Evolutionary conservation across 129 eudicot species (phyloP).

Genomic region (Dittrichia graveolens): DNA sequence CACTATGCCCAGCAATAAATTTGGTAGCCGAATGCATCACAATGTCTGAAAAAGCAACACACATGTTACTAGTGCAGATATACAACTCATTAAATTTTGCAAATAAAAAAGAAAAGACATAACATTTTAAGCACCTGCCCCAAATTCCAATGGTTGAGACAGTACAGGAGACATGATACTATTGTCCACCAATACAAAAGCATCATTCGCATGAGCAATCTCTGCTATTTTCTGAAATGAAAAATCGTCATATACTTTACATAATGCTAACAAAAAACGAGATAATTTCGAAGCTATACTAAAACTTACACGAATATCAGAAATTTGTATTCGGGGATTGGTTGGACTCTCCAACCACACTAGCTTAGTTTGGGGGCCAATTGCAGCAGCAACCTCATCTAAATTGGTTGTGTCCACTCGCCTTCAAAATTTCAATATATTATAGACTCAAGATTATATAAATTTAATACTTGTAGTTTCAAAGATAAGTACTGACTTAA

Average conservation of each 20-base stretch:
- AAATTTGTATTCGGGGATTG: constrained; percentile 86
- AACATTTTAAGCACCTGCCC: constrained; percentile 66
- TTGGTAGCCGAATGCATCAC: constrained; percentile 99
- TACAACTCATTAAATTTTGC: not conserved
- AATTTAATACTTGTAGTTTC: not conserved
- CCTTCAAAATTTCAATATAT: constrained; percentile 42
- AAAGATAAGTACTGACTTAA: constrained; percentile 59
- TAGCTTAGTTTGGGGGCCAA: constrained; percentile 84
- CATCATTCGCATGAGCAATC: constrained; percentile 85
- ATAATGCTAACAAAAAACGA: not conserved
- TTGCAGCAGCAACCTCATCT: constrained; percentile 82
- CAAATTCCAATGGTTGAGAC: constrained; percentile 86
- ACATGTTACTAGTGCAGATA: not conserved
- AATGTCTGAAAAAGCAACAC: constrained; percentile 57
- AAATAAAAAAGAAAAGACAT: not conserved
- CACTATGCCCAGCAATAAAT: constrained; percentile 96
- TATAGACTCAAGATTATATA: not conserved
- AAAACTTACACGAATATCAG: constrained; percentile 79
- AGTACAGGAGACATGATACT: constrained; percentile 97
- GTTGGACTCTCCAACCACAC: constrained; percentile 99
- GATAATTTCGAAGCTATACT: constrained; percentile 1
- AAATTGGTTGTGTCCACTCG: constrained; percentile 78
- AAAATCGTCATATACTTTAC: constrained; percentile 5
- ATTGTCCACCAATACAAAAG: constrained; percentile 92
- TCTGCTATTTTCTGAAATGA: constrained; percentile 79